These are phyloP conservation scores for Phaseolus coccineus DNA, from an alignment of 331 rosid genomes.

Conservation along the genomic window DNA sequence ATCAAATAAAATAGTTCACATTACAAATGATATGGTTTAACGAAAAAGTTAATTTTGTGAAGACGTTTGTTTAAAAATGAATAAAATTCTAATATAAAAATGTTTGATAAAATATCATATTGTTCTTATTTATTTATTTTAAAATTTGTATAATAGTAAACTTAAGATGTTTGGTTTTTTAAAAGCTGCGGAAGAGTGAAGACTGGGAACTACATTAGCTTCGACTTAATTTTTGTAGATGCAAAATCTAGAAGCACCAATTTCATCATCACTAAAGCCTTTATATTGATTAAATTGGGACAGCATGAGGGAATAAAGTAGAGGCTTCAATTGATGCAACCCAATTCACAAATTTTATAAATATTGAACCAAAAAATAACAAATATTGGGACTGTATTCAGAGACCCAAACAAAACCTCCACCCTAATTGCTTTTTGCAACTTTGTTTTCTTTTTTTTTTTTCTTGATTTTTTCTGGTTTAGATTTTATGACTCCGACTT, in stretches of 20 bases:
- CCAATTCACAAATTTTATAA: slow-evolving; percentile 19
- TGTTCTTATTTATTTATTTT: not conserved
- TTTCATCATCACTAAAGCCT: too few species aligned
- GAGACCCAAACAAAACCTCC: slow-evolving; percentile 34
- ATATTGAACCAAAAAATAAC: slow-evolving; percentile 42
- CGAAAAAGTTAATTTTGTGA: not conserved
- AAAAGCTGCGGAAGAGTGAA: not conserved
- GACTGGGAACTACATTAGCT: not conserved
- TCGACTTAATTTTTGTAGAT: not conserved
- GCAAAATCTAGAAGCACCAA: too few species aligned
- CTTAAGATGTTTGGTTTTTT: not conserved
- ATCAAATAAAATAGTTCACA: too few species aligned
- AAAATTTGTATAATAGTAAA: not conserved
- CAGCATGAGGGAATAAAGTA: not conserved
- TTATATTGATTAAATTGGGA: too few species aligned
- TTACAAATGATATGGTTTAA: not conserved
- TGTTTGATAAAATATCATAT: not conserved
- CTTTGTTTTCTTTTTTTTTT: not conserved
- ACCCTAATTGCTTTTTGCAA: not conserved
- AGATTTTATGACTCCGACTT: not conserved
- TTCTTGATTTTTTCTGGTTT: not conserved
- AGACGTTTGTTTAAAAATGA: not conserved
- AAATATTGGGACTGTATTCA: slow-evolving; percentile 36
- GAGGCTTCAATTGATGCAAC: not conserved
- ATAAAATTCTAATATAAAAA: not conserved